Conservation (phyloP, 768 basidiomycete species). For the Boletus pseudo-olivaceus region DNA sequence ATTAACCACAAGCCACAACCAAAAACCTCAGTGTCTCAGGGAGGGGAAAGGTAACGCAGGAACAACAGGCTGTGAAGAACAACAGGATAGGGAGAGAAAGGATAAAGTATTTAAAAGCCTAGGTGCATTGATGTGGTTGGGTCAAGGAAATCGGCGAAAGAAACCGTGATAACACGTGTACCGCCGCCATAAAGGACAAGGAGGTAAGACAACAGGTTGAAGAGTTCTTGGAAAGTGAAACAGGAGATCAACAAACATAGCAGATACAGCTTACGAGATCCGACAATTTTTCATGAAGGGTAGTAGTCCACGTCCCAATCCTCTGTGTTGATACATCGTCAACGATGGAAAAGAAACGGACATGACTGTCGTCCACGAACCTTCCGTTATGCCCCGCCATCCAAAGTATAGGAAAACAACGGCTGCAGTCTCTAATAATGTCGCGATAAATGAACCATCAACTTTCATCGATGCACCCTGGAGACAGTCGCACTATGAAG, state of each 20-base stretch:
- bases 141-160: background rate
- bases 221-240: constrained; percentile 1
- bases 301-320: constrained; percentile 55
- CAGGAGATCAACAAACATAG: constrained; percentile 9
- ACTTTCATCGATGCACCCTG: constrained; percentile 64
- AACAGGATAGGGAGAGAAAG: background rate
- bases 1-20: background rate
- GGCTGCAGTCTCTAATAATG: constrained; percentile 74
- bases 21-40: background rate
- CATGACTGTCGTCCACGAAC: constrained; percentile 36
- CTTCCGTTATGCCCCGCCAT: constrained; percentile 92
- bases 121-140: background rate
- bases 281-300: constrained; percentile 27
- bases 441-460: constrained; percentile 86
- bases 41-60: constrained; percentile 3
- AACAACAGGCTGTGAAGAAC: constrained; percentile 1
- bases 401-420: constrained; percentile 67
- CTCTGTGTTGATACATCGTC: constrained; percentile 27
- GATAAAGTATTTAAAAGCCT: background rate
- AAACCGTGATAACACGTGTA: constrained; percentile 1
- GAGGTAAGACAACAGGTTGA: constrained; percentile 3
- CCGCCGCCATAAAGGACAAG: constrained; percentile 7
- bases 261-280: constrained; percentile 9
- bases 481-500: constrained; percentile 11
- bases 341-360: background rate